Percentiles rank a stretch among this genome's conserved stretches.
These are phyloP conservation scores for Prunus yedoensis DNA, from an alignment of 331 rosid species.

Conservation along the genomic window DNA sequence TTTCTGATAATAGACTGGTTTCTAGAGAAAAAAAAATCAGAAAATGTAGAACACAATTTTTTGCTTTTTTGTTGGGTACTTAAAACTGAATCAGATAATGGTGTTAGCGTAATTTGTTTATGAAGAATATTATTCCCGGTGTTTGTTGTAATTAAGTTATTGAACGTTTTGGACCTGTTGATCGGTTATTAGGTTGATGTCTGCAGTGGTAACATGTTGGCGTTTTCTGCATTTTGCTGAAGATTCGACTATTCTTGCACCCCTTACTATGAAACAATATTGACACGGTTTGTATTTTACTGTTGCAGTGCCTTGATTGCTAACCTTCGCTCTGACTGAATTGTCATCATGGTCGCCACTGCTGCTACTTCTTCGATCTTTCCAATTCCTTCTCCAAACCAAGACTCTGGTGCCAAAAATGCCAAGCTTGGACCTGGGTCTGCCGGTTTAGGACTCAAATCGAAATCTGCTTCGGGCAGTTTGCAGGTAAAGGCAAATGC, in stretches of 20 bases:
- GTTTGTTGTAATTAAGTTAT: background rate
- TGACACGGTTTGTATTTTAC: background rate
- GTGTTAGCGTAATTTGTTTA: background rate
- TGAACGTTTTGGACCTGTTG: background rate
- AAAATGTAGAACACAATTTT: background rate
- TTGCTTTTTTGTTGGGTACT: background rate
- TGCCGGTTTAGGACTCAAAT: constrained; percentile 53
- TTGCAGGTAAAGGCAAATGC: constrained; percentile 85
- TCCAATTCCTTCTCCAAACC: constrained; percentile 56
- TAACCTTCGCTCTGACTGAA: constrained; percentile 18
- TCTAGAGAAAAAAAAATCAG: background rate
- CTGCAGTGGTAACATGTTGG: background rate
- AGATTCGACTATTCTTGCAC: background rate
- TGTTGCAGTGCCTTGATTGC: constrained; percentile 16
- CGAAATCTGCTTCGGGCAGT: constrained; percentile 51
- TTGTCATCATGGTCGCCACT: constrained; percentile 81
- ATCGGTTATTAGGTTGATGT: background rate
- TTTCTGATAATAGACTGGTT: background rate
- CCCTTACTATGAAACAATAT: background rate
- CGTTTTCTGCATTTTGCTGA: background rate
- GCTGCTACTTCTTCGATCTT: constrained; percentile 70
- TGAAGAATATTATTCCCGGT: background rate
- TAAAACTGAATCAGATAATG: background rate
- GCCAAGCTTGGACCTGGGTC: constrained; percentile 43
- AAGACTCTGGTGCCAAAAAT: constrained; percentile 49